Base-by-base conservation (phyloP, 2,329 filamentous ascomycete species). In the Talaromyces piceae region DNA sequence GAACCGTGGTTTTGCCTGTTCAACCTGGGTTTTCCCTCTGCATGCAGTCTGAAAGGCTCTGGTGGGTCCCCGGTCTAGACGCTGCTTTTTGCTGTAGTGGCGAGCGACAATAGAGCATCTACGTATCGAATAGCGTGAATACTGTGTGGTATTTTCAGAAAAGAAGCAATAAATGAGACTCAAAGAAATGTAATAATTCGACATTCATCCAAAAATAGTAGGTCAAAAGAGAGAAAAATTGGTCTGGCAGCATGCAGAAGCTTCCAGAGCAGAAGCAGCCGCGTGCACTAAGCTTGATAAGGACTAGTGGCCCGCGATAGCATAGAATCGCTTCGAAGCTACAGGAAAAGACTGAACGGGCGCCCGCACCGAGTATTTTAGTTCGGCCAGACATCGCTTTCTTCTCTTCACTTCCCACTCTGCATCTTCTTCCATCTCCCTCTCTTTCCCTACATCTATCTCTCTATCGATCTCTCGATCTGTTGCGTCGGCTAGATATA, bases 381-480 rank as follows among this genome's bases (percentile, higher is more conserved):
- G 51, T 49, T 45, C 44, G 30, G 39, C 47, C 44, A 54, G 30
- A 41, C 45, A 18, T 50, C 56, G 55, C 53, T 57, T 54, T 53
- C 56, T 51, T 53, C 56, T 56, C 54, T 54, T 54, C 54, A 52
- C 53, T 54, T 51, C 52, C 51, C 44, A 51, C 33, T 49, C 53
- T 50, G n/a, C n/a, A n/a, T n/a, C n/a, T 53, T 51, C 58, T 47
- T 55, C 50, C 22, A 51, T 49, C 43, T 54, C 55, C 37, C 44
- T 54, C 50, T 49, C 31, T 41, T 45, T 54, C 46, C 47, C 53
- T 43, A 37, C 45, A 45, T 39, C 13, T 22, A 46, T 51, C 27
- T 52, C 61, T 56, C 43, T n/a, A n/a, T n/a, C n/a, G n/a, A n/a
- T n/a, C 52, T 43, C 50, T 51, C 47, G n/a, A 37, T 37, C 33